A percentile compares a stretch with the other conserved stretches of the same genome.
Conservation (phyloP, 2,329 filamentous ascomycete species). For the Helicocarpus griseus region DNA sequence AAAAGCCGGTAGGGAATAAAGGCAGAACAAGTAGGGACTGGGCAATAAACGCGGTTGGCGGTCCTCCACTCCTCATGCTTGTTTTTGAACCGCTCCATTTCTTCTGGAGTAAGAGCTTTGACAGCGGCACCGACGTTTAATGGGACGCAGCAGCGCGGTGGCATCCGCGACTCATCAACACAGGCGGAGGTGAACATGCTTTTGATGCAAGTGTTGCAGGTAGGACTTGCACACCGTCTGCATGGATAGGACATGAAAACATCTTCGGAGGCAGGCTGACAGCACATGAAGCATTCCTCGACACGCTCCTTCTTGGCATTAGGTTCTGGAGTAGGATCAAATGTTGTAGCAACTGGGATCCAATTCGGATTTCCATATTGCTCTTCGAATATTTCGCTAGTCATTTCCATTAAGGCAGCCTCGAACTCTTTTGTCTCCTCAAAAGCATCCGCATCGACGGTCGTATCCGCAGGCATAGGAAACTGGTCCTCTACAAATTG, state of each 20-base stretch:
- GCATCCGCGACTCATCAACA: conserved; percentile 33
- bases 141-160: conserved; percentile 36
- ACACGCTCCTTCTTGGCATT: not conserved
- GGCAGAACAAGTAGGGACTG: conserved; percentile 37
- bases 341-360: not conserved
- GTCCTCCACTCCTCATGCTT: conserved; percentile 42
- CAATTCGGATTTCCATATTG: not conserved
- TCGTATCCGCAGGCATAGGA: not conserved
- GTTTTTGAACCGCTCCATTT: conserved; percentile 29
- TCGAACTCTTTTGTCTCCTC: conserved; percentile 1
- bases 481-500: not conserved
- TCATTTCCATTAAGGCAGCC: not conserved
- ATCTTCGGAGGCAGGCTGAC: not conserved
- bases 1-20: conserved; percentile 35
- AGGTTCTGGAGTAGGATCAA: not conserved
- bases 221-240: not conserved
- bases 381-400: not conserved
- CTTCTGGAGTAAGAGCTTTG: conserved; percentile 25
- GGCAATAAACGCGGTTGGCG: conserved; percentile 40
- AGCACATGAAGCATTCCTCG: not conserved
- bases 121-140: conserved; percentile 35
- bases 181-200: conserved; percentile 34
- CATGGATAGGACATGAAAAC: not conserved
- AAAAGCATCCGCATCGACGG: not conserved
- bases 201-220: conserved; percentile 10